Conservation (phyloP, 805 yeast genomes). For the Cyberlindnera galapagoensis region DNA sequence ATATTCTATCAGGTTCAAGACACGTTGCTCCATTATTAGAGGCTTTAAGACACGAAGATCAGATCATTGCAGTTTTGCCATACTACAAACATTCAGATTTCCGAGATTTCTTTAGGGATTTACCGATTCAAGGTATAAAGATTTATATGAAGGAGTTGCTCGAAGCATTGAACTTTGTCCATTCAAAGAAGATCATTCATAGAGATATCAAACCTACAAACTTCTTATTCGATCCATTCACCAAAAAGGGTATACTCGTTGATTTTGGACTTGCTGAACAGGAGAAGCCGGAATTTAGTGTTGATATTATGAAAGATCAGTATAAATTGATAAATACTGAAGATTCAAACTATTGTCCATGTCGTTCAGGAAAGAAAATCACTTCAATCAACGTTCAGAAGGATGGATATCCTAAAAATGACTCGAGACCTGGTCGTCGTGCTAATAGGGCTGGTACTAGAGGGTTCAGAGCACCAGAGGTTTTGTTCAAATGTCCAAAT, state of each 20-base stretch:
- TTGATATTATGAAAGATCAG: constrained; percentile 2
- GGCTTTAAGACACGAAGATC: constrained; percentile 82
- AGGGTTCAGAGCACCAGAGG: constrained; percentile 83
- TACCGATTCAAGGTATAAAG: constrained; percentile 74
- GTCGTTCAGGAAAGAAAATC: constrained; percentile 30
- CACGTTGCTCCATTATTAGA: constrained; percentile 87
- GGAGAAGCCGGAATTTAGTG: constrained; percentile 9
- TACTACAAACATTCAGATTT: constrained; percentile 89
- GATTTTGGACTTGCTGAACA: constrained; percentile 76
- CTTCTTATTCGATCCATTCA: constrained; percentile 47
- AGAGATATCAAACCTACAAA: constrained; percentile 80
- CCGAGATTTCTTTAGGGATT: constrained; percentile 74
- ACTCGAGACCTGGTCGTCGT: constrained; percentile 79
- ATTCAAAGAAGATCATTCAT: constrained; percentile 63
- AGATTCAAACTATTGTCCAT: constrained; percentile 44
- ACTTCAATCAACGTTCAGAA: constrained; percentile 23
- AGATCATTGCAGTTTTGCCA: constrained; percentile 88
- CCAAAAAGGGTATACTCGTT: constrained; percentile 55
- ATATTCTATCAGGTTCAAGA: constrained; percentile 57
- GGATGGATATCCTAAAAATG: constrained; percentile 77
- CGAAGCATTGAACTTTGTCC: constrained; percentile 63
- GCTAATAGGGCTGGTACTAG: constrained; percentile 96
- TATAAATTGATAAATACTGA: no score
- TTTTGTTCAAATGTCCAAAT: constrained; percentile 41
- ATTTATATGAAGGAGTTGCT: constrained; percentile 75